Base-by-base conservation (phyloP, 257 asterid genomes). In the Fraxinus excelsior region DNA sequence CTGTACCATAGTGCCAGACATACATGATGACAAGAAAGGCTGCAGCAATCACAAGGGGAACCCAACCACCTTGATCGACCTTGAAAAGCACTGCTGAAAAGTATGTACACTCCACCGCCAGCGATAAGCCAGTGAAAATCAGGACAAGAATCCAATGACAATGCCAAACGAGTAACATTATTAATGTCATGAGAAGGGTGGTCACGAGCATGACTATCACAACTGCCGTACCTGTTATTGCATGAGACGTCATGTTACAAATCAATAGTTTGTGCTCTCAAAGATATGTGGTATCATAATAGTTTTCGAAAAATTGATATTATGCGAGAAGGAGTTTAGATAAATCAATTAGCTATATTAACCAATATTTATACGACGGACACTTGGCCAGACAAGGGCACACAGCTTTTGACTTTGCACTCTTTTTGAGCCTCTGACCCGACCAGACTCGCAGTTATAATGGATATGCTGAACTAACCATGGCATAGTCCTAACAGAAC, bases 151-250 rank as follows among this genome's bases (percentile, higher is more conserved):
- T 68, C 99, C 99, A 95, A 71, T 91, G 98, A 77, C 98, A 93
- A 85, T 84, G 99, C 99, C 99, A 95, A 7, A 93, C 99, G 14
- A 95, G 83, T 13, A 93, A 64, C 99, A 95, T 95, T 74, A 95
- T 90, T 14, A 93, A 86, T 6, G 88, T 91, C 99, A 95, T 95
- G 79, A 95, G 96, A 76, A 95, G 85, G 16, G 99, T 95, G 29
- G 99, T 93, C 40, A 84, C 98, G 26, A 95, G 90, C 99, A 95
- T 95, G 82, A 95, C 99, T 12, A 93, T 72, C 79, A 93, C 99
- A 2, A 95, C 99, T 0, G 99, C 98, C 0, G 99, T 93, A 70
- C 99, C 99, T 94, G 93, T 80, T 49, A 67, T 62, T 26, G 74
- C 66, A 67, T 71, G 62, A 32, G 44, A 73, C 8, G 16, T 16